A percentile compares a stretch with the other conserved stretches of the same genome.
phyloP scores from a whole-genome alignment of 345 rosid genomes.

The Limnanthes douglasii region DNA sequence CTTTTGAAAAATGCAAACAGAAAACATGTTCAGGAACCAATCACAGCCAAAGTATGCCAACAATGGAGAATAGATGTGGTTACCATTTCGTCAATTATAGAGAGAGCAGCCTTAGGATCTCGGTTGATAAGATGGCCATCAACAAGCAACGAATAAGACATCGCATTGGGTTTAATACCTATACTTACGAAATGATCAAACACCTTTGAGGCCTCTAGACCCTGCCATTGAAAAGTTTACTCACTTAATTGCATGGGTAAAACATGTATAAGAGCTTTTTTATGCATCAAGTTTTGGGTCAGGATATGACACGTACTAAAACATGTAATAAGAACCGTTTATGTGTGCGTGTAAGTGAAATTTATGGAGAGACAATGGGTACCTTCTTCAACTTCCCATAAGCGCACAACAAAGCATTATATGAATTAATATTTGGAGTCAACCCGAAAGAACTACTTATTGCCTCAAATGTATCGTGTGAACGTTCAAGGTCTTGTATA shows the following conservation, averaged over 20 bases:
- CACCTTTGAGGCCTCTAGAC: conserved; percentile 73
- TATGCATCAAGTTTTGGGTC: too few relatives aligned
- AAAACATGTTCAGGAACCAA: too few relatives aligned
- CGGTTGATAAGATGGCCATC: conserved; percentile 85
- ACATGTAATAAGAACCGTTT: too few relatives aligned
- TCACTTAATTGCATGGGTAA: too few relatives aligned
- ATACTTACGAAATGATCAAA: conserved; percentile 59
- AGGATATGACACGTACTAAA: too few relatives aligned
- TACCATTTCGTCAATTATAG: conserved; percentile 68
- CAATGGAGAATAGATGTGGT: conserved; percentile 2
- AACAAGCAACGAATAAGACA: conserved; percentile 64
- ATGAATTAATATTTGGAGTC: conserved; percentile 74
- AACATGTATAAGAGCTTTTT: too few relatives aligned
- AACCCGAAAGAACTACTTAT: conserved; percentile 61
- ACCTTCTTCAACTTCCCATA: conserved; percentile 94
- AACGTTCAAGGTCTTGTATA: conserved; percentile 90
- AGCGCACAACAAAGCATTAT: conserved; percentile 65
- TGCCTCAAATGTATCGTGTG: conserved; percentile 94
- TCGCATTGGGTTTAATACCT: conserved; percentile 75
- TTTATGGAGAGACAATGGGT: neutral
- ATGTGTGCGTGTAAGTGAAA: too few relatives aligned
- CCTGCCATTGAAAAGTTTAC: conserved; percentile 32
- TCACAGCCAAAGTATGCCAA: too few relatives aligned
- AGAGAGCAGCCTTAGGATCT: conserved; percentile 70
- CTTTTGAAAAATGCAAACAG: too few relatives aligned